Evolutionary conservation across 345 rosid genomes (phyloP), one percentile per base, ranked within the genome.

Genomic region (Punica granatum): DNA sequence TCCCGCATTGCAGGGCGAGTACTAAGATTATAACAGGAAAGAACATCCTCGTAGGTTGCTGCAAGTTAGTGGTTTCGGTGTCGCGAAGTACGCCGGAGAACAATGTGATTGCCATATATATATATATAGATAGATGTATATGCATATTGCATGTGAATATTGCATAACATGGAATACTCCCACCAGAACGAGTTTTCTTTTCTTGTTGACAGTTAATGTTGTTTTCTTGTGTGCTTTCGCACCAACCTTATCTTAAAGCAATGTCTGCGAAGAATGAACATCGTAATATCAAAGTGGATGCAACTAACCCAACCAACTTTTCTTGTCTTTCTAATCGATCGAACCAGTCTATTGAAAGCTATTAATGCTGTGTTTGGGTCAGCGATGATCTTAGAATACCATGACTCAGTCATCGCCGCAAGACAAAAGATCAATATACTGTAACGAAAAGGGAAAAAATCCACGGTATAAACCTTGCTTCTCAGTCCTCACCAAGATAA

Each of bases 241-340:
- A 74, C 76, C 81, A 80, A 76, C 75, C 81, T 74, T 72, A 26
- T 48, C 73, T 33, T 70, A 16, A 72, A 70, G 16, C 58, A 63
- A 59, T 65, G 67, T 46, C 66, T 60, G 36, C 6, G 13, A 67
- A 59, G 19, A 23, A 11, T 37, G 41, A 37, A 37, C 41, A 11
- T 36, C 64, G 19, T 73, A 28, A 70, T 64, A 81, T 83, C 70
- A 81, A 74, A 81, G 49, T 72, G 56, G 88, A 63, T 86, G 77
- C 75, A 81, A 74, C 85, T 41, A 81, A 76, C 69, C 60, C 46
- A 58, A 77, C 78, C 77, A 51, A 37, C 62, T 31, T 65, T 4
- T 62, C 15, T 2, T 1, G 7, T 34, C 6, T 61, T 31, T 9
- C 6, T 32, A 34, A 32, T 32, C 25, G 23, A 16, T 34, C 16